phyloP scores from a whole-genome alignment of 495 filamentous ascomycete species.

The Talaromyces stipitatus region DNA sequence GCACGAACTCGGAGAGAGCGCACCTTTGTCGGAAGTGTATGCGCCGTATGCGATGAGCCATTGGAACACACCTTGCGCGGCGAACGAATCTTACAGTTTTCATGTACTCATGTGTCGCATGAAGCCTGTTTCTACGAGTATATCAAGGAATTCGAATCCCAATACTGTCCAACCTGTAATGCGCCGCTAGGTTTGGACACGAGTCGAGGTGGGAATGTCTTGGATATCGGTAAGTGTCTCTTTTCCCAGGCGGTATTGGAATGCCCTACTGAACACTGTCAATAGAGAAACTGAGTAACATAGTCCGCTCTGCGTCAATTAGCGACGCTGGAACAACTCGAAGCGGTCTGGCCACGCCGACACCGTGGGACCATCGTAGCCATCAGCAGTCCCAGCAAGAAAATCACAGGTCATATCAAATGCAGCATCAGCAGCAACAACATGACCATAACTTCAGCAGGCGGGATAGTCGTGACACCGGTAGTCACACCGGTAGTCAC shows the following conservation, averaged over 20 bases:
- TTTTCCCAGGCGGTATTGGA: constrained; percentile 5
- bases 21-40: constrained; percentile 91
- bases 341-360: constrained; percentile 46
- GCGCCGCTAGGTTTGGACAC: constrained; percentile 89
- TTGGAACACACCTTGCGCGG: constrained; percentile 93
- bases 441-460: constrained; percentile 33
- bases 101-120: constrained; percentile 91
- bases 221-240: constrained; percentile 76
- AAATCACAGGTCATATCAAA: not conserved
- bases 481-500: constrained; percentile 35
- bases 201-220: constrained; percentile 87
- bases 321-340: constrained; percentile 48
- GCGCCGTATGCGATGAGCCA: constrained; percentile 95
- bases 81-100: constrained; percentile 92
- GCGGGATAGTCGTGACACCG: constrained; percentile 51
- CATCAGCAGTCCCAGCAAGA: constrained; percentile 34
- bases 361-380: constrained; percentile 48
- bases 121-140: constrained; percentile 99
- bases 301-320: constrained; percentile 77
- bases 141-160: constrained; percentile 89
- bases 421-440: constrained; percentile 17
- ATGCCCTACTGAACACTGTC: not conserved
- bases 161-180: constrained; percentile 93
- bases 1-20: constrained; percentile 77
- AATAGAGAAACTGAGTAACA: constrained; percentile 88